Conservation (phyloP, 805 yeast species). For the Cyberlindnera americana region DNA sequence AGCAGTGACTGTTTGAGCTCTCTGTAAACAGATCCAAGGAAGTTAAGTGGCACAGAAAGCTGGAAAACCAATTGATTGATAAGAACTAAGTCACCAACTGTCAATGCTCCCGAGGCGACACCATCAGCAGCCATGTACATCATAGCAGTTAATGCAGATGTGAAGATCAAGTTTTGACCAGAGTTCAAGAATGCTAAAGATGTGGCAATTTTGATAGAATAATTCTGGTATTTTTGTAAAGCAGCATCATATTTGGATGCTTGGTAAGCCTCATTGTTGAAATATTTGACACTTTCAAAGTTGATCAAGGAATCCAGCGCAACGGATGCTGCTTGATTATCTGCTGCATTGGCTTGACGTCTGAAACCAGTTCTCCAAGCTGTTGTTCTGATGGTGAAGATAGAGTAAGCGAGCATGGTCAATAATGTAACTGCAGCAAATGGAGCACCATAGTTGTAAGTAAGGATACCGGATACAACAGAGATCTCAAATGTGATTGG, state of each 20-base stretch:
- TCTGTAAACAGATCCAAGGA: constrained; percentile 91
- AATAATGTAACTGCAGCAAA: constrained; percentile 86
- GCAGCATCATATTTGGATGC: constrained; percentile 76
- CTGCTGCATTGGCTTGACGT: constrained; percentile 86
- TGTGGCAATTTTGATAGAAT: constrained; percentile 75
- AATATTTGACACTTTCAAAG: constrained; percentile 91
- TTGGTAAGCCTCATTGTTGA: constrained; percentile 84
- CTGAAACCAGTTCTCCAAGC: constrained; percentile 96
- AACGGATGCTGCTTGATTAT: constrained; percentile 91
- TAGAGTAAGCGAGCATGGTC: constrained; percentile 86
- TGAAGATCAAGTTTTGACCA: constrained; percentile 78
- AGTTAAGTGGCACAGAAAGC: constrained; percentile 89
- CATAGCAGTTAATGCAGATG: constrained; percentile 90
- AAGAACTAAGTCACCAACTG: constrained; percentile 92
- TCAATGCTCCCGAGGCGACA: constrained; percentile 73
- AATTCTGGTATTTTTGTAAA: constrained; percentile 63
- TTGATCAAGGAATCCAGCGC: constrained; percentile 92
- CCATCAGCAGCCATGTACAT: constrained; percentile 98
- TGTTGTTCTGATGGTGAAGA: constrained; percentile 87
- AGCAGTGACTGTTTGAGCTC: constrained; percentile 88
- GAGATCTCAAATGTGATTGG: constrained; percentile 91
- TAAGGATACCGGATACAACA: constrained; percentile 88
- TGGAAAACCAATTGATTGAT: constrained; percentile 96
- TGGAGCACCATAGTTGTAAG: constrained; percentile 84
- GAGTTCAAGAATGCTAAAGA: constrained; percentile 75